Evolutionary conservation across 176 grass and related monocot genomes (phyloP).

Genomic region (Dendrocalamus sinicus): DNA sequence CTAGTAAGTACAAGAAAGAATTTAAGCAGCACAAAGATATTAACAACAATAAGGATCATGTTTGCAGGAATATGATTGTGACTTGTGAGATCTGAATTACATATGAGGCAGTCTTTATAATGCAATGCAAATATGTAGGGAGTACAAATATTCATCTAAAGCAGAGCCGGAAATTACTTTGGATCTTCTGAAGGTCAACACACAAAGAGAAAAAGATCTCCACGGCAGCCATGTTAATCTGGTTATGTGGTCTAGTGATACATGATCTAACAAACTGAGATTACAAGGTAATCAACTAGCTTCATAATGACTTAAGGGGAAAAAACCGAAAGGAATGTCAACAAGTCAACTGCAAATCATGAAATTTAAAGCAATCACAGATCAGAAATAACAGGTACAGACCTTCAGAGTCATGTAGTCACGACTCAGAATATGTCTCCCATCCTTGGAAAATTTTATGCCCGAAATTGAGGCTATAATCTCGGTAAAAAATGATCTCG

Average conservation of each 20-base stretch:
- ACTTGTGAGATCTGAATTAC: slow-evolving; percentile 4
- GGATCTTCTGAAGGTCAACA: background rate
- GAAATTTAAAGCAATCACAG: slow-evolving; percentile 1
- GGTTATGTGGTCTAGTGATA: background rate
- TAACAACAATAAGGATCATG: background rate
- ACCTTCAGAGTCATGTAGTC: slow-evolving; percentile 99
- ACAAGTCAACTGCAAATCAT: slow-evolving; percentile 26
- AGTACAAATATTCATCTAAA: slow-evolving; percentile 11
- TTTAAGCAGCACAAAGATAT: background rate
- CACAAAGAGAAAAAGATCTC: background rate
- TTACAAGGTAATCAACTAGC: slow-evolving; percentile 8
- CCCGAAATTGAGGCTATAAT: slow-evolving; percentile 98
- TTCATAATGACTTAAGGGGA: background rate
- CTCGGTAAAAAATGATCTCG: slow-evolving; percentile 99
- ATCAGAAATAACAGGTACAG: slow-evolving; percentile 26
- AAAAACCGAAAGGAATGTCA: background rate
- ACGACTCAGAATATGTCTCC: slow-evolving; percentile 92
- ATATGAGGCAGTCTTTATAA: background rate
- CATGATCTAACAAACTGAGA: slow-evolving; percentile 2
- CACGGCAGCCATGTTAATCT: slow-evolving; percentile 4
- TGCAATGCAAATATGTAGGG: slow-evolving; percentile 20
- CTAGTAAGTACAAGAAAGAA: slow-evolving; percentile 18
- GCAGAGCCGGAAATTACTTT: background rate
- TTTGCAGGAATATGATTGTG: background rate
- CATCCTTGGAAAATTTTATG: slow-evolving; percentile 92